phyloP scores from a whole-genome alignment of 352 stramenopile species.

The Achlya hypogyna region DNA sequence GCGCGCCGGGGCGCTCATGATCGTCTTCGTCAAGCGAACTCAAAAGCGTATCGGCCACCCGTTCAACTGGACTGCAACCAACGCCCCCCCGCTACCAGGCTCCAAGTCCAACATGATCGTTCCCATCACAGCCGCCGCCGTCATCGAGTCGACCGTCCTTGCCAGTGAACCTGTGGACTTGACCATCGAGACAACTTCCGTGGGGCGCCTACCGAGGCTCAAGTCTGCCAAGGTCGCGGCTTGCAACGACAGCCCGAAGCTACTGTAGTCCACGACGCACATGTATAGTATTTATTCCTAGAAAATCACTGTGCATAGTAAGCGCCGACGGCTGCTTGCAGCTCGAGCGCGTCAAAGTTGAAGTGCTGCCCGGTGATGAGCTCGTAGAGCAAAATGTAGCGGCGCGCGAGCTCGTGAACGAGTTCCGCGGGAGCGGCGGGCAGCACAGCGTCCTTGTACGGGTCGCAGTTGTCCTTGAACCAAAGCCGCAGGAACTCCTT shows the following conservation, averaged over 20 bases:
- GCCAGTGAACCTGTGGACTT: background rate
- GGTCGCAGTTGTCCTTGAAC: slow-evolving; percentile 97
- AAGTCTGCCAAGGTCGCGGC: background rate
- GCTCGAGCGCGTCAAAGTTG: slow-evolving; percentile 45
- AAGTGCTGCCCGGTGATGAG: slow-evolving; percentile 96
- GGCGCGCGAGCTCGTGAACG: slow-evolving; percentile 91
- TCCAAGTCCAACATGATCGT: background rate
- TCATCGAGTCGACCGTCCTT: background rate
- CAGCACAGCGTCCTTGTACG: slow-evolving; percentile 94
- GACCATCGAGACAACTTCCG: background rate
- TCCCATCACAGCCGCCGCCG: background rate
- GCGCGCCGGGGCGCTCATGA: slow-evolving; percentile 41
- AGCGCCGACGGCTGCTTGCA: slow-evolving; percentile 5
- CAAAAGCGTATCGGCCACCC: slow-evolving; percentile 23
- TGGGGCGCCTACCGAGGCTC: background rate
- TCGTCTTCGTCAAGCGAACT: slow-evolving; percentile 55
- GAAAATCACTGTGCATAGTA: background rate
- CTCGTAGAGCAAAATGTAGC: slow-evolving; percentile 98
- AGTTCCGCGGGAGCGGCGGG: slow-evolving; percentile 94
- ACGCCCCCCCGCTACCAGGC: background rate
- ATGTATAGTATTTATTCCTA: background rate
- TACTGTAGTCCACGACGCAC: background rate
- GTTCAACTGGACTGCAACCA: background rate
- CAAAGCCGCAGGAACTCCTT: slow-evolving; percentile 99
- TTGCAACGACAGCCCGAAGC: background rate